phyloP scores from a whole-genome alignment of 2,329 filamentous ascomycete species.

The Sclerotinia minor region DNA sequence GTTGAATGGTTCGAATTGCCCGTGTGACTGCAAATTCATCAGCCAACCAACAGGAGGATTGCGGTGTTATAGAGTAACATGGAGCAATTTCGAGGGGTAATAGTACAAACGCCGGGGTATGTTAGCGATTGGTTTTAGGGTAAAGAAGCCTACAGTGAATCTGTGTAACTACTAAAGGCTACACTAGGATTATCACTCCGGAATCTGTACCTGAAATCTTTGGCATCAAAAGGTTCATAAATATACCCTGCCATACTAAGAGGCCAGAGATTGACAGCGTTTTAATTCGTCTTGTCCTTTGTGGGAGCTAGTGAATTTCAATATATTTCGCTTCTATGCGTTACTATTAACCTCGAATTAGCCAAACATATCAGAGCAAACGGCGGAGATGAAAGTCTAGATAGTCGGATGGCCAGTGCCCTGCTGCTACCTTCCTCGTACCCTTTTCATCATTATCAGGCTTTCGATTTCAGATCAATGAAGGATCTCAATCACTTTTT shows the following conservation, averaged over 20 bases:
- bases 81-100: constrained; percentile 12
- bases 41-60: not conserved
- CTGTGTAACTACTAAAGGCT: not conserved
- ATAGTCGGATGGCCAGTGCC: not conserved
- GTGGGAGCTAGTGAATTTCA: not conserved
- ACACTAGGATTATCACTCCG: constrained; percentile 2
- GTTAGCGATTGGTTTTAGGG: constrained; percentile 11
- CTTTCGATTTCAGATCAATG: not conserved
- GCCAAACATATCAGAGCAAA: not conserved
- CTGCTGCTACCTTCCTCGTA: not conserved
- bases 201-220: not conserved
- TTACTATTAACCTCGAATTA: not conserved
- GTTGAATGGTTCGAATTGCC: not conserved
- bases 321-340: constrained; percentile 2
- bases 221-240: not conserved
- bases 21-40: not conserved
- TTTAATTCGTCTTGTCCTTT: not conserved
- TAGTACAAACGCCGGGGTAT: not conserved
- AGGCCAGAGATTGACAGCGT: constrained; percentile 2
- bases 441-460: not conserved
- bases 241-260: not conserved
- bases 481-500: not conserved
- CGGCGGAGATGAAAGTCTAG: not conserved
- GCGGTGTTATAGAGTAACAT: not conserved
- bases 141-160: constrained; percentile 15